phyloP scores from a whole-genome alignment of 306 rosid genomes.

The Begonia loranthoides region DNA sequence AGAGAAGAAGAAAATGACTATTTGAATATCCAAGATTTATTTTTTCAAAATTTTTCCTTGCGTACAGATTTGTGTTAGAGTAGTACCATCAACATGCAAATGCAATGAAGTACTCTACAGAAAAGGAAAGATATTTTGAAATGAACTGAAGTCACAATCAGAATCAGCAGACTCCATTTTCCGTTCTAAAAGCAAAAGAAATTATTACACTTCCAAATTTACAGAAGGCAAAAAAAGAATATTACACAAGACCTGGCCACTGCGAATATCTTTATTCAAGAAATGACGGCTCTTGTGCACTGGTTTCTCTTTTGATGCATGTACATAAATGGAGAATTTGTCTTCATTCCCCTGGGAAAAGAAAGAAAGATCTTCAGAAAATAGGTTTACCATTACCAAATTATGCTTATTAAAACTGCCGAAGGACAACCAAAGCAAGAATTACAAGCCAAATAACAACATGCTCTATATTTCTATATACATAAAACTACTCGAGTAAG shows the following conservation, averaged over 20 bases:
- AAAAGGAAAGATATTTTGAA: too few relatives aligned
- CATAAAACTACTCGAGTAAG: background rate
- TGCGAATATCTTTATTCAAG: slow-evolving; percentile 58
- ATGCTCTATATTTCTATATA: background rate
- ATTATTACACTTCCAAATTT: background rate
- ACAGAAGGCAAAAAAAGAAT: slow-evolving; percentile 2
- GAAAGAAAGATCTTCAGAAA: slow-evolving; percentile 17
- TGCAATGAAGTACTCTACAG: too few relatives aligned
- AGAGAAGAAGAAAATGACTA: too few relatives aligned
- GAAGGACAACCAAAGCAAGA: background rate
- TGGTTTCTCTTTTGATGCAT: slow-evolving; percentile 77
- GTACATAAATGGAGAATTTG: slow-evolving; percentile 87
- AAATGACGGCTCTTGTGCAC: slow-evolving; percentile 81
- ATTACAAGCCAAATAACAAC: background rate
- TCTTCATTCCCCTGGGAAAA: slow-evolving; percentile 94
- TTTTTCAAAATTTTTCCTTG: too few relatives aligned
- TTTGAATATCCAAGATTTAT: too few relatives aligned
- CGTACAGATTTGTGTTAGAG: too few relatives aligned
- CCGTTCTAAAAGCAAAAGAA: background rate
- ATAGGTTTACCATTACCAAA: slow-evolving; percentile 1
- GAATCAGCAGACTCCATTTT: background rate
- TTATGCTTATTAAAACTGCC: background rate
- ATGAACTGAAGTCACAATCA: too few relatives aligned
- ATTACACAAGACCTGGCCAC: slow-evolving; percentile 51
- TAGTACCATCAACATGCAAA: too few relatives aligned